Base-by-base conservation (phyloP, 2,329 filamentous ascomycete genomes). In the Metarhizium robertsii region DNA sequence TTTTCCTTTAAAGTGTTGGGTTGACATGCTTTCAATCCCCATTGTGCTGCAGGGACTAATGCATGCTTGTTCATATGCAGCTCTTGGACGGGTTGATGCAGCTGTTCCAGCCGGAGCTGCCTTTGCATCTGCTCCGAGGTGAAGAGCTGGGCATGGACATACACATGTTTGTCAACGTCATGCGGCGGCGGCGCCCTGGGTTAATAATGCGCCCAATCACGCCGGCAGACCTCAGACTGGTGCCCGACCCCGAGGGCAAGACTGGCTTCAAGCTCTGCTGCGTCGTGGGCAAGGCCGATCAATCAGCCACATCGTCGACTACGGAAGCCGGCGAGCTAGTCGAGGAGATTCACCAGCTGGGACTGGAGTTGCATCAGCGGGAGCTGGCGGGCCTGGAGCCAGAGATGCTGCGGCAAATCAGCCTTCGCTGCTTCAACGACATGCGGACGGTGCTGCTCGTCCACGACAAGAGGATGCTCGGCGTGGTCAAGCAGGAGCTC, bases 401-500 rank as follows among this genome's bases (percentile, higher is more conserved):
- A 0, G 63, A 69, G 18, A 60, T 73, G 6, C 57, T 72, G 6
- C 67, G 66, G 0, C 66, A 73, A 47, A 36, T 75, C 25, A 66
- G 67, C 40, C 59, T 72, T 1, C 62, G 67, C 8, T 73, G 72
- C 53, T 69, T 73, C 54, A 75, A 75, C 46, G 71, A 75, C 54
- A 61, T 74, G 59, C 66, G 71, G 0, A 75, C 71, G 0, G 62
- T 75, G 6, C 59, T 74, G 10, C 58, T 75, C 1, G 66, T 71
- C 1, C 73, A 75, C 55, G 73, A 75, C 59, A 75, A 75, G 57
- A 67, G 73, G 2, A 73, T 75, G 69, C 60, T 75, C 1, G 71
- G 71, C 8, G 65, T 75, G 11, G 57, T 75, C 4, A 65, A 59
- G 38, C 66, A 71, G 51, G 71, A 75, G 53, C 55, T 71, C 0